Base-by-base conservation (phyloP, 2,329 filamentous ascomycete species). In the Stemphylium beticola region DNA sequence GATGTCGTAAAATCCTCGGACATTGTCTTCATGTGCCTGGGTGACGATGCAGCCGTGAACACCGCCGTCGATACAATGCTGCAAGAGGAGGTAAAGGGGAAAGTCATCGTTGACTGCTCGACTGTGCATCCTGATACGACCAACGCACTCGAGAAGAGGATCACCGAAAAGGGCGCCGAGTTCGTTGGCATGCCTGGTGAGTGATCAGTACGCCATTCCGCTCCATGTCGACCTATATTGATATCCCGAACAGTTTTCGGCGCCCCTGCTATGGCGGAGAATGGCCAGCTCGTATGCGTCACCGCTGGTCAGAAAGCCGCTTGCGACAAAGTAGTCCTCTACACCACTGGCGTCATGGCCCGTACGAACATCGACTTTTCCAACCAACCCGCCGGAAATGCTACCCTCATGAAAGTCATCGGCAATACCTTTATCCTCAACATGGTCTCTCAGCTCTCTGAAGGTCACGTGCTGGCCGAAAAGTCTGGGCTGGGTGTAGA, bases 371-470 rank as follows among this genome's bases (percentile, higher is more conserved):
- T 96, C 55, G 86, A 93, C 71, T 87, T 92, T 74, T 81, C 82
- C 39, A 86, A 83, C 60, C 83, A 91, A 74, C 83, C 88, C 1
- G 86, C 87, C 43, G 85, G 88, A 47, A 85, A 86, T 48, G 87
- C 92, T 4, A 83, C 86, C 1, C 83, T 86, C 40, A 80, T 96
- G 42, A 95, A 96, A 77, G 81, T 96, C 17, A 83, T 96, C 9
- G 92, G 93, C 53, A 96, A 96, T 75, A 91, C 89, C 0, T 93
- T 96, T 72, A 83, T 96, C 65, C 73, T 96, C 36, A 90, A 90
- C 77, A 93, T 93, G 83, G 84, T 93, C 20, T 88, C 92, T 69
- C 83, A 90, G 46, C 78, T 96, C 4, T 86, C 90, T 1, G 91
- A 96, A 77, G 89, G 87, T 5, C 84, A 93, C 69, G 85, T 89